phyloP scores from a whole-genome alignment of 2,329 filamentous ascomycete genomes.

The Colletotrichum euphorbiae region DNA sequence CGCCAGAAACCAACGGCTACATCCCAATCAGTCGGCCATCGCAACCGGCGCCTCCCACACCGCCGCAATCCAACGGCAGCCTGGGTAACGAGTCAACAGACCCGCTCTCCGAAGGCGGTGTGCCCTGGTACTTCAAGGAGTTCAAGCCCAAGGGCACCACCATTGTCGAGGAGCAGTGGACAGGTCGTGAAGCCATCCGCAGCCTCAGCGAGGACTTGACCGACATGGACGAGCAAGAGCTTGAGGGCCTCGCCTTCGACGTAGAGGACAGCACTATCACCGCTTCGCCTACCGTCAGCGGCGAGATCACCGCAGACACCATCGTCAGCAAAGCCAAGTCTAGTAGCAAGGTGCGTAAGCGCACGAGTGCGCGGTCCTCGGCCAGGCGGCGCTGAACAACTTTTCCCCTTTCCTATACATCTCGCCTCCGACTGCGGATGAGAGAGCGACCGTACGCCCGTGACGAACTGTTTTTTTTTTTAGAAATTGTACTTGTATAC shows the following conservation, averaged over 20 bases:
- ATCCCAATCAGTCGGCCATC: slow-evolving; percentile 48
- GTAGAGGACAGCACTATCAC: slow-evolving; percentile 62
- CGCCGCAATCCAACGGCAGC: slow-evolving; percentile 73
- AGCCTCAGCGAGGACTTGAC: slow-evolving; percentile 87
- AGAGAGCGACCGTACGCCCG: slow-evolving; percentile 4
- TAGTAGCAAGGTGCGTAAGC: slow-evolving; percentile 47
- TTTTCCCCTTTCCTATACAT: neutral
- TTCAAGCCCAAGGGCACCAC: slow-evolving; percentile 86
- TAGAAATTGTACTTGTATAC: slow-evolving; percentile 38
- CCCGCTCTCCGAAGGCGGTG: slow-evolving; percentile 76
- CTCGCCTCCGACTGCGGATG: neutral
- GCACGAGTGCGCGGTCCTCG: slow-evolving; percentile 48
- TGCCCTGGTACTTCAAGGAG: slow-evolving; percentile 87
- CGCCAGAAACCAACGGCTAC: slow-evolving; percentile 62
- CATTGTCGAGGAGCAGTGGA: slow-evolving; percentile 79
- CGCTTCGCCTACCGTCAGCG: slow-evolving; percentile 47
- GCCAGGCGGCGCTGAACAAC: slow-evolving; percentile 46
- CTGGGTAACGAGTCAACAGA: slow-evolving; percentile 60
- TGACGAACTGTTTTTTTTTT: slow-evolving; percentile 21
- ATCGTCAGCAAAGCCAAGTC: slow-evolving; percentile 46
- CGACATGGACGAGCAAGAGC: slow-evolving; percentile 91
- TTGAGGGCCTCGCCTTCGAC: slow-evolving; percentile 75
- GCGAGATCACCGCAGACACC: slow-evolving; percentile 39
- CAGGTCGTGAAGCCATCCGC: slow-evolving; percentile 74
- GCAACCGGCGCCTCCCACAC: slow-evolving; percentile 68